Evolutionary conservation across 2,329 filamentous ascomycete species (phyloP).

Genomic region (Sordariomycetes sp.): DNA sequence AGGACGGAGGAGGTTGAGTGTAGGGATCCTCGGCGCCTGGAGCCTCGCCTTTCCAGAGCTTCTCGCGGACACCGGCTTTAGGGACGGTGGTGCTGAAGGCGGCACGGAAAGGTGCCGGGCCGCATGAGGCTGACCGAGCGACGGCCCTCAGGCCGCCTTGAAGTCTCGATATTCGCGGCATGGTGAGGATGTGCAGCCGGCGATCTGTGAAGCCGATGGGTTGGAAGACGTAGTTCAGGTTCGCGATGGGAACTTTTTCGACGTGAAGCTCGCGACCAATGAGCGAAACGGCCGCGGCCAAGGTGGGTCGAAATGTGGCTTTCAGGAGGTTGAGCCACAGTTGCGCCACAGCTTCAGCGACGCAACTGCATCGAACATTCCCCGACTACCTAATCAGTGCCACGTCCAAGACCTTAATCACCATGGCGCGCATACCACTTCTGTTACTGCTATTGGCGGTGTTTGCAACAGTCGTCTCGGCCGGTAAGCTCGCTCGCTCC

Average conservation of each 20-base stretch:
- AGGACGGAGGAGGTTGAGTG: conserved; percentile 21
- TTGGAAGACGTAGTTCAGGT: too few relatives aligned
- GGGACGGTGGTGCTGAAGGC: too few relatives aligned
- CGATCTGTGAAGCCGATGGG: too few relatives aligned
- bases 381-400: too few relatives aligned
- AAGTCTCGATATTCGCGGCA: conserved; percentile 33
- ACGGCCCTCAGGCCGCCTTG: too few relatives aligned
- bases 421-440: conserved; percentile 30
- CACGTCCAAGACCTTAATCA: conserved; percentile 5
- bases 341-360: conserved; percentile 1
- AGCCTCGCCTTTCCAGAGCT: conserved; percentile 29
- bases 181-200: too few relatives aligned
- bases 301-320: background rate
- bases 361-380: background rate
- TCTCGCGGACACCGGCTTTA: conserved; percentile 24
- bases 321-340: background rate
- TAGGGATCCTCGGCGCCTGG: conserved; percentile 29
- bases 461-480: conserved; percentile 24
- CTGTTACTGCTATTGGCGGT: conserved; percentile 25
- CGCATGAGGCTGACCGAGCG: too few relatives aligned
- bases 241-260: conserved; percentile 4
- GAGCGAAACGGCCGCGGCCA: background rate
- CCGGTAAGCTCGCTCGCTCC: conserved; percentile 13
- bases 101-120: too few relatives aligned
- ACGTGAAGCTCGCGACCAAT: background rate